Percentiles rank a stretch among this genome's conserved stretches.
phyloP scores from a whole-genome alignment of 768 basidiomycete genomes.

The Kwoniella heveanensis region DNA sequence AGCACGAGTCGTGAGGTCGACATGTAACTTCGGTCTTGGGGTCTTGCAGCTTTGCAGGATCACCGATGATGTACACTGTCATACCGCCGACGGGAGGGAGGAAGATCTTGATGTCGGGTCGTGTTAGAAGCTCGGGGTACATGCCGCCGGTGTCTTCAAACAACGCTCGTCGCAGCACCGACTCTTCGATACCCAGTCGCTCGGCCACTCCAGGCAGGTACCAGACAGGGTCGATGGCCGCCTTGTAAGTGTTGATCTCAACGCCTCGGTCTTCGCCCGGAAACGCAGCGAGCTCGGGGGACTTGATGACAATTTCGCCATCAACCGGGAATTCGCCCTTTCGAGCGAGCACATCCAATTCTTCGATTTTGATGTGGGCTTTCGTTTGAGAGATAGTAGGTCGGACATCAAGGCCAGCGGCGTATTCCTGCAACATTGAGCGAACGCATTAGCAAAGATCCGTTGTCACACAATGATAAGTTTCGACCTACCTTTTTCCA shows the following conservation, averaged over 20 bases:
- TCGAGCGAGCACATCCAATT: constrained; percentile 79
- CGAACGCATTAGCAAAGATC: too few species aligned
- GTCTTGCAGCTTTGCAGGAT: constrained; percentile 65
- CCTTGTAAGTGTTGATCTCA: constrained; percentile 86
- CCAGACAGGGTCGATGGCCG: constrained; percentile 96
- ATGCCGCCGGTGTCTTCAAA: constrained; percentile 78
- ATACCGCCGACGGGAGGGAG: constrained; percentile 85
- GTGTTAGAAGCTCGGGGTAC: constrained; percentile 85
- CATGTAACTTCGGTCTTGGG: constrained; percentile 51
- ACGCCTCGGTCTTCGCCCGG: constrained; percentile 66
- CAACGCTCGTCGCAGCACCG: constrained; percentile 78
- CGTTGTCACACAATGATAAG: too few species aligned
- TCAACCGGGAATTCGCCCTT: constrained; percentile 75
- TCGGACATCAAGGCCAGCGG: constrained; percentile 72
- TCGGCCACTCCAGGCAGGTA: constrained; percentile 90
- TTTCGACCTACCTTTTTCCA: constrained; percentile 48
- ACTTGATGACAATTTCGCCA: constrained; percentile 77
- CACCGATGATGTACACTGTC: constrained; percentile 94
- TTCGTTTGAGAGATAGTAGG: constrained; percentile 92
- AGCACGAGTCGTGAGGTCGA: constrained; percentile 82
- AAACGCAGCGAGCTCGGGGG: constrained; percentile 55
- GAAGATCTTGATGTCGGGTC: constrained; percentile 93
- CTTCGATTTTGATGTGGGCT: constrained; percentile 89
- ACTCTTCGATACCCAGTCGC: constrained; percentile 88
- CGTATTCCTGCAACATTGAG: constrained; percentile 52